Conservation (phyloP, 495 filamentous ascomycete genomes). For the Trichoderma orchidacearum region DNA sequence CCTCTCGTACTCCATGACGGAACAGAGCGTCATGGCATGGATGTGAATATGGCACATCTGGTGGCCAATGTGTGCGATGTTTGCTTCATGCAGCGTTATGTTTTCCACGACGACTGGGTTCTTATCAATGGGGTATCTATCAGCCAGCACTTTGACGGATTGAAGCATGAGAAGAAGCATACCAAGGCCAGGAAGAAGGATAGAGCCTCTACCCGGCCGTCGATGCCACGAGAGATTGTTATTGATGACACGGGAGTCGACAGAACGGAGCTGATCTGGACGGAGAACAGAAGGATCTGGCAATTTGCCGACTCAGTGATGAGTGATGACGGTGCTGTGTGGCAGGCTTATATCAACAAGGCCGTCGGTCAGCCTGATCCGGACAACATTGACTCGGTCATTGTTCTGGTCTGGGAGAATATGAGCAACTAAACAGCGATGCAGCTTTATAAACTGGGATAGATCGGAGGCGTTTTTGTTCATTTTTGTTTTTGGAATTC, state of each 20-base stretch:
- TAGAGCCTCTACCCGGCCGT: conserved; percentile 4
- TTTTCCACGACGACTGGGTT: conserved; percentile 41
- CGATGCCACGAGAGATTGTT: neutral
- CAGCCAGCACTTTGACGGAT: conserved; percentile 31
- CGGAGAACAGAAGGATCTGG: conserved; percentile 20
- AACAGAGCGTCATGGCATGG: conserved; percentile 39
- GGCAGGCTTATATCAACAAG: conserved; percentile 25
- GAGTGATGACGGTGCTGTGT: conserved; percentile 17
- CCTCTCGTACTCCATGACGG: conserved; percentile 47
- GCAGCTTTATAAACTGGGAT: too few relatives aligned
- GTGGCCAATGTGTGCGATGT: conserved; percentile 38
- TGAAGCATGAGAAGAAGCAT: conserved; percentile 7
- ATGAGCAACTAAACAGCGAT: neutral
- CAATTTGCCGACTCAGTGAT: conserved; percentile 15
- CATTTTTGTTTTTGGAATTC: too few relatives aligned
- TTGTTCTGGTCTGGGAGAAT: conserved; percentile 17
- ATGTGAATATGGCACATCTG: conserved; percentile 15
- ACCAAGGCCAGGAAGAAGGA: conserved; percentile 1
- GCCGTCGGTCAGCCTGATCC: conserved; percentile 11
- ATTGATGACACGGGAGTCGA: neutral
- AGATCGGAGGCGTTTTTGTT: too few relatives aligned
- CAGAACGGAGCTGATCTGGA: conserved; percentile 10
- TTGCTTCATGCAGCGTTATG: conserved; percentile 43
- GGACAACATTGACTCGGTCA: conserved; percentile 14
- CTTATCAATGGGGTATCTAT: conserved; percentile 44